Percentiles rank a stretch among this genome's conserved stretches.
Evolutionary conservation across 202 grass and related monocot genomes (phyloP).

Genomic region (Dendrocalamus latiflorus): DNA sequence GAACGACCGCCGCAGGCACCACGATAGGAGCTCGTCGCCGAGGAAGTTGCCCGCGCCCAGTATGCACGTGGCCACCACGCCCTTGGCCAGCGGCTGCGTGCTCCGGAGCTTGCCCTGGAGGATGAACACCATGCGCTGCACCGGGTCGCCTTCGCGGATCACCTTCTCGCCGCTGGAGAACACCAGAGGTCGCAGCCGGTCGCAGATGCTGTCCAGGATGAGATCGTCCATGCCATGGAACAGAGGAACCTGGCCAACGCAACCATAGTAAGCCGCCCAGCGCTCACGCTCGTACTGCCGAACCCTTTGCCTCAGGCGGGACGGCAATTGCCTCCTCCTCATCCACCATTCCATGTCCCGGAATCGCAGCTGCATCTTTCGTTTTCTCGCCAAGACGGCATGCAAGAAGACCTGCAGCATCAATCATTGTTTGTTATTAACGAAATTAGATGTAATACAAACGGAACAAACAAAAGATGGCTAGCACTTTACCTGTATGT

Average conservation of each 20-base stretch:
- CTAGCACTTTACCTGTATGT: constrained; percentile 68
- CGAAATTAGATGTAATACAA: not conserved
- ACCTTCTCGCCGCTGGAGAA: constrained; percentile 90
- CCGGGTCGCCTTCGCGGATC: too few relatives aligned
- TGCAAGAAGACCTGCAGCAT: constrained; percentile 76
- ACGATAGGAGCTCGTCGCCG: too few relatives aligned
- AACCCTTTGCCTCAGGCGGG: too few relatives aligned
- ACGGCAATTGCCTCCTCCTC: constrained; percentile 80
- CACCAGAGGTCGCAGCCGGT: constrained; percentile 76
- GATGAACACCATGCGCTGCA: too few relatives aligned
- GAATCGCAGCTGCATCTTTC: constrained; percentile 84
- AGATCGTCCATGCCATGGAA: constrained; percentile 95
- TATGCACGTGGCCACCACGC: too few relatives aligned
- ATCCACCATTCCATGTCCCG: constrained; percentile 99
- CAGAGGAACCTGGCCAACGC: constrained; percentile 54
- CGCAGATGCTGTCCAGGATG: constrained; percentile 94
- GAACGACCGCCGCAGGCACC: too few relatives aligned
- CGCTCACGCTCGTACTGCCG: too few relatives aligned
- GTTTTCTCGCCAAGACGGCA: constrained; percentile 81
- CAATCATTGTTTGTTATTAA: not conserved
- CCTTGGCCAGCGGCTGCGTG: too few relatives aligned
- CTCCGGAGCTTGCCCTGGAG: too few relatives aligned
- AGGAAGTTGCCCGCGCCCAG: too few relatives aligned
- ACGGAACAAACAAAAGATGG: not conserved
- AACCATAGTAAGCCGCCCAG: constrained; percentile 46